Conservation (phyloP, 208 protist genomes). For the Spongospora subterranea region DNA sequence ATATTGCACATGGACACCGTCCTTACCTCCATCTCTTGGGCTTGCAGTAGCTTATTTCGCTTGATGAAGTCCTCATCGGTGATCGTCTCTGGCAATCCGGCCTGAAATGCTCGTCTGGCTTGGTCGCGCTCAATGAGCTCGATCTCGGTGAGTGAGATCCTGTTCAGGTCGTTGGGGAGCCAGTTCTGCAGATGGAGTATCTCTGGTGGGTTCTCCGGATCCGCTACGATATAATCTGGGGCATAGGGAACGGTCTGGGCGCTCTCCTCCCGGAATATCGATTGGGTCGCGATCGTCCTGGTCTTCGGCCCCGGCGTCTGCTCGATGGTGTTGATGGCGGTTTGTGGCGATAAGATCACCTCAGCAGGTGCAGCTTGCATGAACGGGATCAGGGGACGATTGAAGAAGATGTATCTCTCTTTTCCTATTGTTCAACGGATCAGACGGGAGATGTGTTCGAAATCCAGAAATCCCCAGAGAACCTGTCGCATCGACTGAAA, state of each 20-base stretch:
- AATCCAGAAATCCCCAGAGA: too few species aligned
- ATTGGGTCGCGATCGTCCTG: constrained; percentile 14
- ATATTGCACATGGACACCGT: background rate
- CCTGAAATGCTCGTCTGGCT: constrained; percentile 15
- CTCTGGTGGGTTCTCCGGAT: constrained; percentile 5
- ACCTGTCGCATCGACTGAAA: too few species aligned
- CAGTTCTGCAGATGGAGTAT: constrained; percentile 13
- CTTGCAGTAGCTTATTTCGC: background rate
- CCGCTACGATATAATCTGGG: constrained; percentile 12
- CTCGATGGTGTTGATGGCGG: background rate
- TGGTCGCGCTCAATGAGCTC: constrained; percentile 5
- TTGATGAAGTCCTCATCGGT: background rate
- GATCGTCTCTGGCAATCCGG: background rate
- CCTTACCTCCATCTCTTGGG: background rate
- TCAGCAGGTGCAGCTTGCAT: background rate
- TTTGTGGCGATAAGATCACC: background rate
- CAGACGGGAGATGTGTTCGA: too few species aligned
- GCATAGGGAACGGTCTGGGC: constrained; percentile 4
- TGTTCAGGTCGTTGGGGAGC: background rate
- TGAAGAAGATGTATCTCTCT: constrained; percentile 46
- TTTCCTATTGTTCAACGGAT: constrained; percentile 2
- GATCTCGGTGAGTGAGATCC: constrained; percentile 25
- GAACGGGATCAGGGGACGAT: constrained; percentile 15
- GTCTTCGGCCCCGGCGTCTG: background rate
- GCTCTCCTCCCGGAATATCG: constrained; percentile 44